Percentiles rank a stretch among this genome's conserved stretches.
Conservation (phyloP, 805 yeast species). For the Pichia gijzeniarum region DNA sequence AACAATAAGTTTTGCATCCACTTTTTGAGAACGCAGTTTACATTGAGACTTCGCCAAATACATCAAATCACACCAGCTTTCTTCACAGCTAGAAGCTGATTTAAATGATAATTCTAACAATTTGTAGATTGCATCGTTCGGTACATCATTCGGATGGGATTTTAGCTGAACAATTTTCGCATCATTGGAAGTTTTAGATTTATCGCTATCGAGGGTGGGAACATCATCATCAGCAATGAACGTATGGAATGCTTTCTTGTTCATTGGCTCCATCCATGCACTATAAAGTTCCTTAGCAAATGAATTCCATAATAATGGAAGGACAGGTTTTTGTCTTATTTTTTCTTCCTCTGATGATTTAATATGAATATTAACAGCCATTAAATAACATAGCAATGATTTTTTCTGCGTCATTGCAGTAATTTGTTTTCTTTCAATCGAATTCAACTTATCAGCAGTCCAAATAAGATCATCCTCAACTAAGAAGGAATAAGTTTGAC, state of each 20-base stretch:
- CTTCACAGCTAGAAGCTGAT: conserved; percentile 39
- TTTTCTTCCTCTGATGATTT: conserved; percentile 18
- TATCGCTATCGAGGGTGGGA: neutral
- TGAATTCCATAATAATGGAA: conserved; percentile 42
- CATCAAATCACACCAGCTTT: conserved; percentile 59
- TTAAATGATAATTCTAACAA: conserved; percentile 38
- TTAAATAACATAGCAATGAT: conserved; percentile 64
- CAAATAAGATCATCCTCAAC: conserved; percentile 91
- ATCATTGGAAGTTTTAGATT: neutral
- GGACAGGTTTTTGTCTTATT: conserved; percentile 29
- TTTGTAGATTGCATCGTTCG: conserved; percentile 18
- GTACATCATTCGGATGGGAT: conserved; percentile 7
- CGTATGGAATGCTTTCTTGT: conserved; percentile 48
- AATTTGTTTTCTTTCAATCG: conserved; percentile 48
- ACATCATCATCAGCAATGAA: neutral
- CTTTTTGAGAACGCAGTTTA: conserved; percentile 34
- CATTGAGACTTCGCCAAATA: conserved; percentile 51
- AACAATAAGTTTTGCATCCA: conserved; percentile 28
- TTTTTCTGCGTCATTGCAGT: conserved; percentile 64
- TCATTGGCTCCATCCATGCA: conserved; percentile 60
- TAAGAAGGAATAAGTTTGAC: conserved; percentile 67
- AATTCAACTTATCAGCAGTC: conserved; percentile 78
- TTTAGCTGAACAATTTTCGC: neutral
- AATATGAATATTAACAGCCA: conserved; percentile 51
- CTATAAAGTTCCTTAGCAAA: conserved; percentile 54